phyloP scores from a whole-genome alignment of 306 rosid species.

The Inga leiocalycina region DNA sequence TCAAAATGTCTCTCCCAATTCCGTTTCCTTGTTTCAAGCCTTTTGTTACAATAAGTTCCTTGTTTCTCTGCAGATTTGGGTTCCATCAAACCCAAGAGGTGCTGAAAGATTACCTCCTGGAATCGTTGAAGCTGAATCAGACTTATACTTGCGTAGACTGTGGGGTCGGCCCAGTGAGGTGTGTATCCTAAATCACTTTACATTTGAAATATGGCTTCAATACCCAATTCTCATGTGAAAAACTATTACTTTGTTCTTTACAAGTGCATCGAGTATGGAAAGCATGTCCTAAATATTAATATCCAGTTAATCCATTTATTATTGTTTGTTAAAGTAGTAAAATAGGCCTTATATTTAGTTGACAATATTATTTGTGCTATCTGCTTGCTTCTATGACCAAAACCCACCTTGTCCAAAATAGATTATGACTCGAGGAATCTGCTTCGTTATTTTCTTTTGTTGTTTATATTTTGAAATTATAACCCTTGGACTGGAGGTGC shows the following conservation, averaged over 20 bases:
- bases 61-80: constrained; percentile 81
- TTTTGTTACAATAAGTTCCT: constrained; percentile 10
- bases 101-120: constrained; percentile 89
- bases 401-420: not conserved
- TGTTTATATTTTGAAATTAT: constrained; percentile 20
- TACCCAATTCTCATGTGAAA: not conserved
- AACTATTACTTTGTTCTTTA: not conserved
- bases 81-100: constrained; percentile 92
- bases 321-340: constrained; percentile 5
- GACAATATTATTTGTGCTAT: constrained; percentile 5
- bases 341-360: not conserved
- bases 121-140: constrained; percentile 80
- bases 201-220: not conserved
- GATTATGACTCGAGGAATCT: not conserved
- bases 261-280: not conserved
- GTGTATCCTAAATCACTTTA: constrained; percentile 34
- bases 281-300: constrained; percentile 12
- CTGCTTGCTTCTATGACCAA: constrained; percentile 13
- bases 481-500: constrained; percentile 17
- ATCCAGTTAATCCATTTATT: not conserved
- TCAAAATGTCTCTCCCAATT: not conserved
- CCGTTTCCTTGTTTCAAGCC: not conserved
- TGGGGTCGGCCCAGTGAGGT: constrained; percentile 98
- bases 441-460: constrained; percentile 31
- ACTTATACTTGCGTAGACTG: constrained; percentile 81